A percentile compares a stretch with the other conserved stretches of the same genome.
Conservation (phyloP, 2,329 filamentous ascomycete species). For the Fusarium torulosum region DNA sequence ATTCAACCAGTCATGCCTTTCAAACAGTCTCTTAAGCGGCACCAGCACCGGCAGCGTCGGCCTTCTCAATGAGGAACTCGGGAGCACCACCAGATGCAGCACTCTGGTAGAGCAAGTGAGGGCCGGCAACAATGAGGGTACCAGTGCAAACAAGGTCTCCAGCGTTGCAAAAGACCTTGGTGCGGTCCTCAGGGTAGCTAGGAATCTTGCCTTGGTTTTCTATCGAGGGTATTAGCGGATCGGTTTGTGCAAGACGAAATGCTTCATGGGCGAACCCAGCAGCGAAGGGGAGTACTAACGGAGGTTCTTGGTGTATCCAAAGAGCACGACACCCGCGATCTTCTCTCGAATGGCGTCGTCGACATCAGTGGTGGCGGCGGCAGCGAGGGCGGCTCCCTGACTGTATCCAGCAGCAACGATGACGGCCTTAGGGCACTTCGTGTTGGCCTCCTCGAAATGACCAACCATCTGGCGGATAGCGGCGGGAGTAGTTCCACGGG, state of each 20-base stretch:
- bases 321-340: slow-evolving; percentile 55
- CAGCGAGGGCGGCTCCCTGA: slow-evolving; percentile 60
- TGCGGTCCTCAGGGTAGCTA: slow-evolving; percentile 52
- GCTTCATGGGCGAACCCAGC: background rate
- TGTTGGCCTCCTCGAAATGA: slow-evolving; percentile 56
- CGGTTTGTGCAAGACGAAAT: background rate
- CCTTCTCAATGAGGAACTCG: slow-evolving; percentile 34
- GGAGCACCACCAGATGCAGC: slow-evolving; percentile 20
- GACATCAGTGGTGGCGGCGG: slow-evolving; percentile 55
- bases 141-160: slow-evolving; percentile 56
- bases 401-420: slow-evolving; percentile 59
- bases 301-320: slow-evolving; percentile 59
- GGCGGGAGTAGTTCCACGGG: slow-evolving; percentile 52
- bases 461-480: slow-evolving; percentile 58
- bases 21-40: background rate
- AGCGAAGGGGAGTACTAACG: slow-evolving; percentile 22
- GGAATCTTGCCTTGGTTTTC: slow-evolving; percentile 54
- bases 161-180: slow-evolving; percentile 55
- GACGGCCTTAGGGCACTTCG: slow-evolving; percentile 58
- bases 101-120: slow-evolving; percentile 30
- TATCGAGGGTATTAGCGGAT: background rate
- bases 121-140: slow-evolving; percentile 46
- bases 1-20: background rate
- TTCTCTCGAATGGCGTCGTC: slow-evolving; percentile 48
- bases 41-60: slow-evolving; percentile 20